Evolutionary conservation across 192 early-diverging fungal species (phyloP), one percentile per base, ranked within the genome.

Genomic region (Gaertneriomyces sp.): DNA sequence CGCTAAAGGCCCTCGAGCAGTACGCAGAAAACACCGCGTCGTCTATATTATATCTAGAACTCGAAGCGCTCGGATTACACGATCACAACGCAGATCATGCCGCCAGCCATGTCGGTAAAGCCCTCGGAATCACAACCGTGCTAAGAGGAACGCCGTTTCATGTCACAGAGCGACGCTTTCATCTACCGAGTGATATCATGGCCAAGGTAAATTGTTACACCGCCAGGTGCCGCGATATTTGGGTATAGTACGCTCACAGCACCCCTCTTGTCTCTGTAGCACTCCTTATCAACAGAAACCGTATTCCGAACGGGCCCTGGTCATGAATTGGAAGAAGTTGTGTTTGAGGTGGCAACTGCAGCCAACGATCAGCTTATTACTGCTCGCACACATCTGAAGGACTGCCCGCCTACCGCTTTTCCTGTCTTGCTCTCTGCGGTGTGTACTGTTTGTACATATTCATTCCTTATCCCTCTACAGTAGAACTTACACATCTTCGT

Each of bases 11-110:
- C 56, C 81, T 97, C 64, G 94, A 98, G 79, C 71, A 71, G 11
- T 95, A 97, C 67, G 88, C 87, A 25, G 96, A 98, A 69, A 89
- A 90, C 59, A 93, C 94, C 0, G 86, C 88, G 19, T 88, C 91
- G 7, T 86, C 87, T n/a, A 55, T 98, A 58, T 67, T 97, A 38
- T 94, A 98, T 74, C 79, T 96, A 40, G 90, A 94, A 43, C 79
- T 96, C 20, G 90, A 98, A 64, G 87, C 89, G 1, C 80, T 94
- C 11, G 91, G 91, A 4, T 76, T 98, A 33, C 79, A 83, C 12
- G 85, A 91, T 64, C 82, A 90, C 50, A 80, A 90, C 45, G 88
- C 90, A 1, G 93, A 98, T 74, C 95, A 97, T 75, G 87, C 86
- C 8, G 90, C 89, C 5, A 89, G 90, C 33, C 92, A 96, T 64